Percentiles rank a stretch among this genome's conserved stretches.
phyloP scores from a whole-genome alignment of 2,329 filamentous ascomycete genomes.

The Samsoniella hepiali region DNA sequence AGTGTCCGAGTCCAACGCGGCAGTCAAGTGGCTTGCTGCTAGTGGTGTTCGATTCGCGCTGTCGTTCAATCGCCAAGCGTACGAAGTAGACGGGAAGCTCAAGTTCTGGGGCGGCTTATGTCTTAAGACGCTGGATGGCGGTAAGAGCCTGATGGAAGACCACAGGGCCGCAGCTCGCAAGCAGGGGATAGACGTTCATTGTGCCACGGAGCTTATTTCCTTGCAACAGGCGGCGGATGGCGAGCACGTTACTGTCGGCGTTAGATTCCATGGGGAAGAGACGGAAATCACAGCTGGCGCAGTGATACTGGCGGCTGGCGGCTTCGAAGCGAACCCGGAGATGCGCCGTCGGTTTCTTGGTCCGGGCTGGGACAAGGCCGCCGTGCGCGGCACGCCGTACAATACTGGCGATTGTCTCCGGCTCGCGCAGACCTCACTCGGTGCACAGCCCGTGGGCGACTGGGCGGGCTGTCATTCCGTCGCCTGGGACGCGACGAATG shows the following conservation, averaged over 20 bases:
- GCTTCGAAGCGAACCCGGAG: conserved; percentile 59
- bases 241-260: conserved; percentile 31
- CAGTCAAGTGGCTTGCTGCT: conserved; percentile 53
- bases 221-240: conserved; percentile 32
- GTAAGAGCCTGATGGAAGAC: conserved; percentile 55
- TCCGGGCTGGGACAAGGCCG: conserved; percentile 59
- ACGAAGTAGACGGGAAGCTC: conserved; percentile 55
- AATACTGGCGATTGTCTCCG: conserved; percentile 59
- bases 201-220: conserved; percentile 43
- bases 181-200: conserved; percentile 44
- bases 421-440: conserved; percentile 48
- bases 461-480: conserved; percentile 64
- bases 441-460: conserved; percentile 52
- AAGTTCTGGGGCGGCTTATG: conserved; percentile 66
- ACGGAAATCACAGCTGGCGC: conserved; percentile 35
- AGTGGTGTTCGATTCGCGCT: conserved; percentile 57
- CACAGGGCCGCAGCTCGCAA: conserved; percentile 41
- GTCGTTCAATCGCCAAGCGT: conserved; percentile 64
- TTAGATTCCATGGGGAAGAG: conserved; percentile 30
- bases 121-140: conserved; percentile 57
- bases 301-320: conserved; percentile 57
- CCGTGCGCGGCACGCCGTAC: conserved; percentile 61
- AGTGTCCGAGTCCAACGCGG: conserved; percentile 47
- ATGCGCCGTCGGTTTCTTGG: conserved; percentile 54
- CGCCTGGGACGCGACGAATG: conserved; percentile 60